Percentiles rank a stretch among this genome's conserved stretches.
Evolutionary conservation across 139 green algal genomes (phyloP).

Genomic region (Chlorella sorokiniana): DNA sequence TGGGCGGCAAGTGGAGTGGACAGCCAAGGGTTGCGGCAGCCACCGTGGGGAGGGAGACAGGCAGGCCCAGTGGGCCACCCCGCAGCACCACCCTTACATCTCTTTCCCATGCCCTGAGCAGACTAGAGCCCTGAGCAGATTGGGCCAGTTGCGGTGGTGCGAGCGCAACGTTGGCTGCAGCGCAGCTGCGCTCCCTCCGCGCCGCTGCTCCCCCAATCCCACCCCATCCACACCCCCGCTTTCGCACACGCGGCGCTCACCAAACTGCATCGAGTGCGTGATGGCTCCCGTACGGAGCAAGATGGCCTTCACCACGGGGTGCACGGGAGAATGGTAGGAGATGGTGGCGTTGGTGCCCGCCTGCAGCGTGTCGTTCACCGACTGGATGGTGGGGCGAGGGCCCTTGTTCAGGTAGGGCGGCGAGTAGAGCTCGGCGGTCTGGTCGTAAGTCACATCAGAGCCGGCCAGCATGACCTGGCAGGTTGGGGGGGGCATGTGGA

Average conservation of each 20-base stretch:
- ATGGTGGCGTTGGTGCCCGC: background rate
- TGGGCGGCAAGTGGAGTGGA: background rate
- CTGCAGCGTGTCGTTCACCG: background rate
- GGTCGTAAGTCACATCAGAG: conserved; percentile 6
- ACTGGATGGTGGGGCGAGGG: background rate
- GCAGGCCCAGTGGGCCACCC: too few relatives aligned
- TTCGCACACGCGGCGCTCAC: background rate
- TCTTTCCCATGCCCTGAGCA: too few relatives aligned
- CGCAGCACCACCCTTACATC: too few relatives aligned
- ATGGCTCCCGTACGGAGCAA: conserved; percentile 3
- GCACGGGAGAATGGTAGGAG: background rate
- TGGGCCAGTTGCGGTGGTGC: too few relatives aligned
- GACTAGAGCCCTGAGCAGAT: too few relatives aligned
- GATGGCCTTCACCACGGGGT: background rate
- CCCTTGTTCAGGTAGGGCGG: conserved; percentile 22
- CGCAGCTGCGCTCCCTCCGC: background rate
- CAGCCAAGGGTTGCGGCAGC: too few relatives aligned
- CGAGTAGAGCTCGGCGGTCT: conserved; percentile 12
- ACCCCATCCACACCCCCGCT: background rate
- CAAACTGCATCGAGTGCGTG: conserved; percentile 22
- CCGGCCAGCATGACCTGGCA: background rate
- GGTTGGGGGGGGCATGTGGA: background rate
- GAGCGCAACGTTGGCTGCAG: too few relatives aligned
- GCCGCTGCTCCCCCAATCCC: background rate
- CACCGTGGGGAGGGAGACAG: too few relatives aligned